phyloP scores from a whole-genome alignment of 257 asterid species.

The Jasminum sambac region DNA sequence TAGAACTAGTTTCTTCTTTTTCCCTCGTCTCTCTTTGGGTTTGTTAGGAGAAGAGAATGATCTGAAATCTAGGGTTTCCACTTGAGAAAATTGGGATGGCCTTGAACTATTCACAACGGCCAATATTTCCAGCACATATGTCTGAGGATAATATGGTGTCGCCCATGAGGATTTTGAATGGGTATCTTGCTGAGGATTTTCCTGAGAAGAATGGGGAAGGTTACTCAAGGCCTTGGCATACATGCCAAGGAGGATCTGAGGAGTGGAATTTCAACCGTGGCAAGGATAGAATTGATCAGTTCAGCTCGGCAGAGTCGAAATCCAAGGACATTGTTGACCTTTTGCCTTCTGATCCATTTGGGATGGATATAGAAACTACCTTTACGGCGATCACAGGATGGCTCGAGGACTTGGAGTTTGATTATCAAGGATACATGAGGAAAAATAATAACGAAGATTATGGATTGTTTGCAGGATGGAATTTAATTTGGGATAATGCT shows the following conservation, averaged over 20 bases:
- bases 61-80: constrained; percentile 25
- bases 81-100: constrained; percentile 72
- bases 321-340: constrained; percentile 57
- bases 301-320: constrained; percentile 45
- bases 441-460: constrained; percentile 42
- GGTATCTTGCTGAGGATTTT: constrained; percentile 61
- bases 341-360: constrained; percentile 93
- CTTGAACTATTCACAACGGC: constrained; percentile 77
- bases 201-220: constrained; percentile 56
- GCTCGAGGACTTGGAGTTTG: constrained; percentile 69
- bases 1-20: neutral
- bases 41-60: constrained; percentile 11
- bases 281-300: constrained; percentile 41
- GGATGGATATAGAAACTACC: constrained; percentile 73
- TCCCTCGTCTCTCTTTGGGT: constrained; percentile 8
- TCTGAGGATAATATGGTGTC: constrained; percentile 67
- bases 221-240: constrained; percentile 38
- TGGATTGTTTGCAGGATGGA: constrained; percentile 53
- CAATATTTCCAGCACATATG: constrained; percentile 47
- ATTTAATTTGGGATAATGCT: constrained; percentile 54
- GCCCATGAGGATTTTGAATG: constrained; percentile 62
- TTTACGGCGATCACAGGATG: constrained; percentile 75
- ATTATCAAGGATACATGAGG: constrained; percentile 46
- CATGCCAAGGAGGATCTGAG: constrained; percentile 38
- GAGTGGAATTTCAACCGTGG: constrained; percentile 36